Evolutionary conservation across 805 yeast genomes (phyloP).

Genomic region (Yarrowia yakushimensis): DNA sequence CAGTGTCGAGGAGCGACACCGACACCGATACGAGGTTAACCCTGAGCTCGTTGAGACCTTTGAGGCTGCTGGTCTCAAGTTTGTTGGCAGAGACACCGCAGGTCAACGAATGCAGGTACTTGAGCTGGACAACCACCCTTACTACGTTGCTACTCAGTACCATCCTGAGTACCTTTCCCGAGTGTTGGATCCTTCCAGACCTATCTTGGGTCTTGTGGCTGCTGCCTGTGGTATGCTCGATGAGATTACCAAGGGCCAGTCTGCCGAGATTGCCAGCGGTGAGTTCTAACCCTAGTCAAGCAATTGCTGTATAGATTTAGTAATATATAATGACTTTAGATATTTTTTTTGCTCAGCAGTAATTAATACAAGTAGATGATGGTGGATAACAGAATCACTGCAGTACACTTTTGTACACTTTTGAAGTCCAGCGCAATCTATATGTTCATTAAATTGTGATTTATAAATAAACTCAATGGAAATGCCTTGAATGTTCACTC

Average conservation of each 20-base stretch:
- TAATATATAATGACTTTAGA: constrained; percentile 8
- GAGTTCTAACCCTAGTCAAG: constrained; percentile 11
- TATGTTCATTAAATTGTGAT: no score
- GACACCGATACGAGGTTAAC: constrained; percentile 97
- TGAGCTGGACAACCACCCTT: constrained; percentile 84
- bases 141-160: constrained; percentile 92
- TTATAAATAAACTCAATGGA: no score
- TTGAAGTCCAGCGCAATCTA: no score
- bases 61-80: constrained; percentile 75
- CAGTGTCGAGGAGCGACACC: constrained; percentile 85
- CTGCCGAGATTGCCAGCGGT: constrained; percentile 24
- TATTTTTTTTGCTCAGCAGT: not conserved
- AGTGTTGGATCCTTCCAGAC: constrained; percentile 94
- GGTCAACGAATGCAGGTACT: constrained; percentile 91
- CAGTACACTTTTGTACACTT: no score
- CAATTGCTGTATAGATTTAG: constrained; percentile 13
- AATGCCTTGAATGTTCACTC: no score
- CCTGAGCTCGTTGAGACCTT: constrained; percentile 70
- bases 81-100: constrained; percentile 90
- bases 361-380: no score
- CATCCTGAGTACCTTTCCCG: constrained; percentile 98
- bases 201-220: constrained; percentile 93
- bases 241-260: constrained; percentile 43
- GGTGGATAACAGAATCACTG: no score
- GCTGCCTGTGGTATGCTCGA: constrained; percentile 85